Evolutionary conservation across 1,284 basidiomycete species (phyloP), one percentile per base, ranked within the genome.

Genomic region (Marasmius fiardii): DNA sequence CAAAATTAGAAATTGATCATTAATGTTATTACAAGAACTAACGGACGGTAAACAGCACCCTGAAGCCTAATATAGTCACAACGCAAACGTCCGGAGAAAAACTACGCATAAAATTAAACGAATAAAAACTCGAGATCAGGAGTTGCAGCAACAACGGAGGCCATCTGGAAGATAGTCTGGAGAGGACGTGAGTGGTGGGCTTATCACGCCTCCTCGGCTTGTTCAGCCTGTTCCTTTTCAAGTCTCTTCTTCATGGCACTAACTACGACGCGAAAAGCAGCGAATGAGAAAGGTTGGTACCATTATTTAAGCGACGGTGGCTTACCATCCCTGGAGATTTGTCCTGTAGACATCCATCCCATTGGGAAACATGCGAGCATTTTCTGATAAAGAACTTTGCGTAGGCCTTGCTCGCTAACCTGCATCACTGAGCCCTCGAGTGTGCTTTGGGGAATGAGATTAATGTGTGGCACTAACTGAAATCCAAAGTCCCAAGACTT

Each of bases 341-440:
- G 80, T 8, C 82, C 81, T 2, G 82, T 82, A 41, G 78, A 71
- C 74, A 89, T 80, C 87, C 87, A 90, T 11, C 86, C 86, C 0
- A 87, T 81, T 0, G 89, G 90, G 69, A 89, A 92, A 1, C 82
- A 82, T 26, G 76, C 78, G 0, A 92, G 85, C 57, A 92, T 90
- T 83, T 86, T 89, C 67, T 92, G 89, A 71, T 92, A 92, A 24
- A 92, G 69, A 11, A 76, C 74, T 73, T 92, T 92, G 55, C 89
- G 73, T 61, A 84, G 68, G 1, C 88, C 88, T 69, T 92, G 90
- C 64, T 92, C 90, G 64, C 87, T 90, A 10, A 91, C 82, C 62
- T 85, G 81, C 50, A 83, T 76, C 43, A 84, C 81, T 23, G 77
- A 83, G 6, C 81, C 81, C 64, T 92, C 90, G 41, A 90, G 70